These are phyloP conservation scores for Heterobasidion occidentale DNA, from an alignment of 1,284 basidiomycete genomes.

Conservation along the genomic window DNA sequence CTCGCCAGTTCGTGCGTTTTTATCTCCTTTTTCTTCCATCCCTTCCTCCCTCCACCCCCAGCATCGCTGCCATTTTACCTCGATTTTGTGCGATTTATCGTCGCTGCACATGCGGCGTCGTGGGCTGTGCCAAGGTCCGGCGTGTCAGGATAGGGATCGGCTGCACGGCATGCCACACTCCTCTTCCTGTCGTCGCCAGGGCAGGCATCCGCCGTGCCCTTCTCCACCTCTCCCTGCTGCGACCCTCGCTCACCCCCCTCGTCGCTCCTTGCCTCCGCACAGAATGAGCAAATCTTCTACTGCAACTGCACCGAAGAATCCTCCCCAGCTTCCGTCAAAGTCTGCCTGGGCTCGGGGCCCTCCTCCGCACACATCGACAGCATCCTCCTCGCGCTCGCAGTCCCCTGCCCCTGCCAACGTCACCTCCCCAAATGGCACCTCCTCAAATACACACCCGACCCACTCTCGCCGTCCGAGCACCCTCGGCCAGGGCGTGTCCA, in stretches of 20 bases:
- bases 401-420: slow-evolving; percentile 54
- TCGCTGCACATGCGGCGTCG: neutral
- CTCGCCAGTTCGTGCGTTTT: slow-evolving; percentile 47
- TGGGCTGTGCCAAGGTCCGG: no score
- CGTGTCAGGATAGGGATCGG: neutral
- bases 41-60: neutral
- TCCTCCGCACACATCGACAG: slow-evolving; percentile 47
- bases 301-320: slow-evolving; percentile 61
- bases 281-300: slow-evolving; percentile 86
- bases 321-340: slow-evolving; percentile 59
- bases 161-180: neutral
- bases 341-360: slow-evolving; percentile 83
- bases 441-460: slow-evolving; percentile 24
- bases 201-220: no score
- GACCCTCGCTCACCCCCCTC: neutral
- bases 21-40: slow-evolving; percentile 1
- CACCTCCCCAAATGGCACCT: slow-evolving; percentile 32
- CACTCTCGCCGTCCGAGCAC: slow-evolving; percentile 68
- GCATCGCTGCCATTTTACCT: no score
- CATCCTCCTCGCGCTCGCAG: slow-evolving; percentile 64
- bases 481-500: slow-evolving; percentile 57
- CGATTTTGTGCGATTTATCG: neutral
- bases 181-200: neutral
- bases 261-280: neutral
- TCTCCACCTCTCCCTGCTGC: neutral